Base-by-base conservation (phyloP, 2,329 filamentous ascomycete species). In the Clathrospora elynae region DNA sequence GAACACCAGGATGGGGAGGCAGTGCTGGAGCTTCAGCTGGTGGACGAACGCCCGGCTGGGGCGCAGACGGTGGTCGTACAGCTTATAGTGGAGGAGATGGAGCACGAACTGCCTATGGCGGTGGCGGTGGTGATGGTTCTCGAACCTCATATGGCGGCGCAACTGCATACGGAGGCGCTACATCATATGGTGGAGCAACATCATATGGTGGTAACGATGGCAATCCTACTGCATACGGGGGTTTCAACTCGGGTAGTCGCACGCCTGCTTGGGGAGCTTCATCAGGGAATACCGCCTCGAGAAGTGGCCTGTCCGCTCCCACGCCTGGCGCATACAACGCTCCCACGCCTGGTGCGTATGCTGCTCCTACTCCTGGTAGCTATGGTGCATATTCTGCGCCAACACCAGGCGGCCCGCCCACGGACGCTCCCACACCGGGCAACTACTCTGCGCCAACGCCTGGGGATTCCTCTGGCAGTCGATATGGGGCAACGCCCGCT, bases 111-210 rank as follows among this genome's bases (percentile, higher is more conserved):
- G 63, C 64, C 4, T 69, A 67, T 38, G 68, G 71, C 8, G 72
- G 70, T 11, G 71, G 55, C 39, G 71, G 70, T 20, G 61, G 63
- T 22, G 68, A 69, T 46, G 73, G 72, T 13, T 65, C 63, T 22
- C 60, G 65, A 26, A 78, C 75, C 12, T 61, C 71, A 2, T 76
- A 77, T 47, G 73, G 73, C 23, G 72, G 72, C 14, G 73, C 87
- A 36, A 91, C 89, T 6, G 82, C 88, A 2, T 95, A 95, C 59
- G 90, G 72, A 23, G 71, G 71, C 24, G 71, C 86, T 31, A 91
- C 89, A 11, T 83, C 88, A 2, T 95, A 95, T 59, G 90, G 72
- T 13, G 90, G 57, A 33, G 55, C 36, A 29, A 62, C 59, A 20
- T 51, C 62, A 20, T 66, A 66, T 18, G 61, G 73, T 10, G 64